Evolutionary conservation across 495 filamentous ascomycete genomes (phyloP).

Genomic region (Penicillium lagena): DNA sequence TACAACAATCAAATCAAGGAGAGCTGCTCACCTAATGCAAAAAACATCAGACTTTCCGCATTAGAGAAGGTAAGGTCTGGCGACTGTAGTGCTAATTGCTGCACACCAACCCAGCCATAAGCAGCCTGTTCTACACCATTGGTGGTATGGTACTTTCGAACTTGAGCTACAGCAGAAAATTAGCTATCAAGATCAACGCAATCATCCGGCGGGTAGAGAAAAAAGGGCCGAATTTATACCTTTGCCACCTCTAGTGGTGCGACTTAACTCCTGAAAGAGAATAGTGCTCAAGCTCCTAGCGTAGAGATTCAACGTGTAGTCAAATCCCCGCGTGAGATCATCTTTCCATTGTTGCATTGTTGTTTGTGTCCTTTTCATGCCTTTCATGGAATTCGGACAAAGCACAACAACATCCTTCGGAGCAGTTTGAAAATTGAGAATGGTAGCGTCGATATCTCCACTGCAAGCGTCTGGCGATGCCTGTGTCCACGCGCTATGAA

Average conservation of each 20-base stretch:
- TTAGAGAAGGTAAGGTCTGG: neutral
- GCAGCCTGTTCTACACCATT: neutral
- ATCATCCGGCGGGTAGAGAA: too few relatives aligned
- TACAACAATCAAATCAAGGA: too few relatives aligned
- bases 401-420: neutral
- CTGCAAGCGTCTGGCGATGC: neutral
- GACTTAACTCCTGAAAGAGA: neutral
- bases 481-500: neutral
- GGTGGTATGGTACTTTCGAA: neutral
- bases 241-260: neutral
- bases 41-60: neutral
- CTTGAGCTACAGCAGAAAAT: neutral
- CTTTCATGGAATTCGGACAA: neutral
- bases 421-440: neutral
- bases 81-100: neutral
- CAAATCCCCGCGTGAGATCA: neutral
- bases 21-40: neutral
- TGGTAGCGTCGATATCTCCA: neutral
- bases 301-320: neutral
- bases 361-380: too few relatives aligned
- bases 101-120: neutral
- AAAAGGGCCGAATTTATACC: too few relatives aligned
- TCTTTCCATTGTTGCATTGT: neutral
- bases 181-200: too few relatives aligned
- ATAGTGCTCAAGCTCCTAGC: neutral